These are phyloP conservation scores for Xerocomus nothofagi DNA, from an alignment of 1,284 basidiomycete genomes.

Conservation along the genomic window DNA sequence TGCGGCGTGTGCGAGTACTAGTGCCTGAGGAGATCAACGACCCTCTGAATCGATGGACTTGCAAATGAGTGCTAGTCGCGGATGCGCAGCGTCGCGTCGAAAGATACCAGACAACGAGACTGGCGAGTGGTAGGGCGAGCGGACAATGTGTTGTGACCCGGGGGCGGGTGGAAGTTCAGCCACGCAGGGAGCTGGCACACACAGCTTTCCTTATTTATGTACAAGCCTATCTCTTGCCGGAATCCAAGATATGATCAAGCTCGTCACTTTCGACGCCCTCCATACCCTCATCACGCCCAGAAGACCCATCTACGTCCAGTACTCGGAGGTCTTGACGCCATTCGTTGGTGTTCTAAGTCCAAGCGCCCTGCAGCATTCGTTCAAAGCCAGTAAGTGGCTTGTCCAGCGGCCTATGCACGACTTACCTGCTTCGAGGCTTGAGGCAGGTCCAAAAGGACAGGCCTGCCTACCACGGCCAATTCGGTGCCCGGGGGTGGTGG, in stretches of 20 bases:
- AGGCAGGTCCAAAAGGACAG: slow-evolving; percentile 57
- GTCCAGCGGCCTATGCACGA: neutral
- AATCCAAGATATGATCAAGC: slow-evolving; percentile 21
- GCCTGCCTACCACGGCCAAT: slow-evolving; percentile 46
- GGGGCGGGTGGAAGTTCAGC: slow-evolving; percentile 2
- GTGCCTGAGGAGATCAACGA: slow-evolving; percentile 12
- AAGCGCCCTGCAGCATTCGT: slow-evolving; percentile 51
- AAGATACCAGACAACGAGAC: neutral
- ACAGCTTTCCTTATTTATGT: slow-evolving; percentile 18
- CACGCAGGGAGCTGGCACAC: slow-evolving; percentile 3
- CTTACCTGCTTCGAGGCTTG: slow-evolving; percentile 48
- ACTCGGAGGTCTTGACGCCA: slow-evolving; percentile 62
- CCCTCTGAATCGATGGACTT: slow-evolving; percentile 16
- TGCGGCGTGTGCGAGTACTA: slow-evolving; percentile 34
- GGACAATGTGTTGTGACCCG: slow-evolving; percentile 13
- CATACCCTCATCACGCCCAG: slow-evolving; percentile 68
- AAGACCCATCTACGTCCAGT: slow-evolving; percentile 65
- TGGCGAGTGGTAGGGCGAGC: slow-evolving; percentile 7
- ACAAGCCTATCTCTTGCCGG: neutral
- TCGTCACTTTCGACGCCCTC: slow-evolving; percentile 72
- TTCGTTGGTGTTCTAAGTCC: slow-evolving; percentile 60
- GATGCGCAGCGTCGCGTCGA: slow-evolving; percentile 12
- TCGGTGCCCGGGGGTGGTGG: slow-evolving; percentile 66
- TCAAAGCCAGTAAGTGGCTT: slow-evolving; percentile 57
- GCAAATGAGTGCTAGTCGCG: slow-evolving; percentile 22